Base-by-base conservation (phyloP, 1,284 basidiomycete genomes). In the Apiotrichum siamense region DNA sequence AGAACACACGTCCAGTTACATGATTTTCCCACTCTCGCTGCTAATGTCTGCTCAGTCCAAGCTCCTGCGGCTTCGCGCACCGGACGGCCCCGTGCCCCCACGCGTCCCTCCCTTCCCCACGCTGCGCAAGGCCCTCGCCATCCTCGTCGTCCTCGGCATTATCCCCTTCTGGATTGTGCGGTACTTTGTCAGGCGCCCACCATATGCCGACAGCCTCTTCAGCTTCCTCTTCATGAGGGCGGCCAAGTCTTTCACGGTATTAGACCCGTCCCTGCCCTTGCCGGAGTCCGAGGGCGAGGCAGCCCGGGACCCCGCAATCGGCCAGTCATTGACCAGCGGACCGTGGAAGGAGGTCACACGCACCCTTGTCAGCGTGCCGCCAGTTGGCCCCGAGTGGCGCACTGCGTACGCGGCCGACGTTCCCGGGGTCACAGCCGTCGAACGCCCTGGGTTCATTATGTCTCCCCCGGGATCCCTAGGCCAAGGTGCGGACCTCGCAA, bases 361-460 rank as follows among this genome's bases (percentile, higher is more conserved):
- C 23, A 42, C 39, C 2, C 31, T 45, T 5, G 31, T 47, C 20
- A n/a, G 3, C 37, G 31, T 53, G 1, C 37, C 43, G 11, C 31
- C 47, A 12, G 42, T 32, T 4, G 37, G 47, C 2, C 17, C 1
- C 7, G 46, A 36, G 15, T 47, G 36, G 50, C 27, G 40, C 6
- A 35, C 25, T 3, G 26, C 36, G n/a, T 48, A 46, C 18, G 47
- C 46, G 3, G 23, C 36, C 15, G 46, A 44, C 4, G 39, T 48
- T n/a, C 7, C 12, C 6, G 29, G 17, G 9, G 46, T 47, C 6
- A 6, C 15, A 20, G n/a, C 26, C 4, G 46, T 33, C 10, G 27
- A 32, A 32, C 29, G 47, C 15, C 47, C 47, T 5, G 47, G 21
- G 6, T 63, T 60, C 33, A 49, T 57, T 45, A 31, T 63, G 10